phyloP scores from a whole-genome alignment of 2,329 filamentous ascomycete genomes.

The Aspergillus sp. region DNA sequence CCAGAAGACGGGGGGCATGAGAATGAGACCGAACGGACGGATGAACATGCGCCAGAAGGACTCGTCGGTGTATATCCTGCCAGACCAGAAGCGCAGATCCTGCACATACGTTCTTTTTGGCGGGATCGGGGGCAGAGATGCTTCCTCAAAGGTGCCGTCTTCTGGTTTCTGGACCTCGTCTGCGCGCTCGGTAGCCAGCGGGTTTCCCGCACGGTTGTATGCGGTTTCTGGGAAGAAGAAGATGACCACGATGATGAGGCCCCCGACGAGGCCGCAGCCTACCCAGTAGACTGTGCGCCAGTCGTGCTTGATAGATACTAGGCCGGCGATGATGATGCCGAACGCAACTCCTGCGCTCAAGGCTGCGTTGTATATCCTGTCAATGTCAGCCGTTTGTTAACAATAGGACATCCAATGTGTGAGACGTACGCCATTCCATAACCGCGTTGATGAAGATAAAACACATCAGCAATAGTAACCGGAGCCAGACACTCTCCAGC shows the following conservation, averaged over 20 bases:
- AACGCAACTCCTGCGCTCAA: conserved; percentile 19
- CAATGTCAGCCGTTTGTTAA: no score
- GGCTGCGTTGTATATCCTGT: conserved; percentile 22
- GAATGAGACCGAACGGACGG: conserved; percentile 5
- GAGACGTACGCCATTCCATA: not conserved
- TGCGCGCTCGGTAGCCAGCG: not conserved
- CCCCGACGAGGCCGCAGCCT: not conserved
- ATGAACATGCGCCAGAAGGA: conserved; percentile 6
- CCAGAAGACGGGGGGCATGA: conserved; percentile 8
- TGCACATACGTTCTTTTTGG: not conserved
- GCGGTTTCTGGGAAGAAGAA: conserved; percentile 10
- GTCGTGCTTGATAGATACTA: conserved; percentile 33
- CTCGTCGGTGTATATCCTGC: conserved; percentile 1
- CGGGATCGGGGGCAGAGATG: not conserved
- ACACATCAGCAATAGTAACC: conserved; percentile 51
- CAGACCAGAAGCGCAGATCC: not conserved
- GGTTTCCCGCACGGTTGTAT: not conserved
- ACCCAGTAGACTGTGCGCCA: conserved; percentile 32
- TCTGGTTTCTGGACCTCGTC: not conserved
- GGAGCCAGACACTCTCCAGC: conserved; percentile 52
- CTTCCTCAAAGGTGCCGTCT: not conserved
- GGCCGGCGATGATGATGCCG: conserved; percentile 34
- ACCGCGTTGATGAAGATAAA: conserved; percentile 9
- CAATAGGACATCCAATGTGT: no score
- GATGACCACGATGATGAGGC: not conserved